These are phyloP conservation scores for Clavispora phyllophila DNA, from an alignment of 805 yeast species.

Conservation along the genomic window DNA sequence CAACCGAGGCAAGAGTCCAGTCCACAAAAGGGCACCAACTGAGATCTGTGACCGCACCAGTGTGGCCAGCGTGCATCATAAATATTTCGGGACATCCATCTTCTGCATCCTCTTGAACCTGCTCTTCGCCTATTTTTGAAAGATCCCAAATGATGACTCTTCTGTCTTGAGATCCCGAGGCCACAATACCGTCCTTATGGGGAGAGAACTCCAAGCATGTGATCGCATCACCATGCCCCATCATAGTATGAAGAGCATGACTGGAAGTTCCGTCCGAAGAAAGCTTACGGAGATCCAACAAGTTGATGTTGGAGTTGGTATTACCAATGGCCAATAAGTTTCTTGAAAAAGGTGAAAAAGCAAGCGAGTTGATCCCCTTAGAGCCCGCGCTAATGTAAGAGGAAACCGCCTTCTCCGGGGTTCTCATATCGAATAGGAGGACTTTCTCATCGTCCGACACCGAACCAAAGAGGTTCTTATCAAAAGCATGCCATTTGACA, in stretches of 20 bases:
- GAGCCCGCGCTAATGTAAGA: constrained; percentile 23
- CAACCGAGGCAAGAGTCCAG: constrained; percentile 69
- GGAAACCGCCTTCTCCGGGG: constrained; percentile 21
- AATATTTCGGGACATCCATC: constrained; percentile 86
- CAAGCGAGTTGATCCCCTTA: constrained; percentile 52
- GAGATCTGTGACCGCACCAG: constrained; percentile 69
- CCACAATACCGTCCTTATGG: constrained; percentile 67
- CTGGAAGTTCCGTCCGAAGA: constrained; percentile 8
- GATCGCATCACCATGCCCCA: constrained; percentile 74
- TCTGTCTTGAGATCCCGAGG: constrained; percentile 74
- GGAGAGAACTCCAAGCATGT: constrained; percentile 77
- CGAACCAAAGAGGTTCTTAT: constrained; percentile 53
- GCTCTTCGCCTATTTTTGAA: constrained; percentile 75
- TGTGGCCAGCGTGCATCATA: constrained; percentile 93
- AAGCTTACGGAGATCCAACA: constrained; percentile 58
- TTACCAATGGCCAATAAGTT: constrained; percentile 67
- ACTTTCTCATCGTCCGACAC: constrained; percentile 68
- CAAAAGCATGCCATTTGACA: constrained; percentile 62
- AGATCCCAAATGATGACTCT: constrained; percentile 81
- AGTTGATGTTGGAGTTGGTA: constrained; percentile 57
- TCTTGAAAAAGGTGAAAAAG: constrained; percentile 59
- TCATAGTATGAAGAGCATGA: constrained; percentile 59
- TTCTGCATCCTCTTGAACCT: constrained; percentile 79
- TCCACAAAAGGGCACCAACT: constrained; percentile 66
- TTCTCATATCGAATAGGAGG: constrained; percentile 51